Evolutionary conservation across 78 protist species (phyloP).

Genomic region (Dictyostelium firmibasis): DNA sequence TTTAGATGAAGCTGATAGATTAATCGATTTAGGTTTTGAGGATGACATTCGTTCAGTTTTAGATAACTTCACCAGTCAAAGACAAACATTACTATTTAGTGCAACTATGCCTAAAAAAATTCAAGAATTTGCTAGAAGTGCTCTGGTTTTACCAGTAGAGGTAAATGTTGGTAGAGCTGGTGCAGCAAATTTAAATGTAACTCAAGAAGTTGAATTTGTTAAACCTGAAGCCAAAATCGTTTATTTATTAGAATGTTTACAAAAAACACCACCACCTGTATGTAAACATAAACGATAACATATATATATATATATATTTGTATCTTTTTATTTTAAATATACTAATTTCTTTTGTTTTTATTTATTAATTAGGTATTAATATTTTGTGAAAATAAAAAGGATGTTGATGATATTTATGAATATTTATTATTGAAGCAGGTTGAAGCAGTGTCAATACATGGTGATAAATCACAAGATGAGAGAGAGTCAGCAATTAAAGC

Average conservation of each 20-base stretch:
- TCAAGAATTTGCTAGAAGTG: conserved; percentile 84
- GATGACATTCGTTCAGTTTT: conserved; percentile 93
- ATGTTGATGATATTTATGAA: conserved; percentile 98
- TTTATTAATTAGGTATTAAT: conserved; percentile 79
- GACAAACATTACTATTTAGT: conserved; percentile 95
- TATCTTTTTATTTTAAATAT: background rate
- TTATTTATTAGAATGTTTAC: conserved; percentile 97
- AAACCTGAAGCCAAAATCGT: conserved; percentile 92
- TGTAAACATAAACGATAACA: no score
- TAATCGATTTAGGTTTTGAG: conserved; percentile 96
- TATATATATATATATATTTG: no score
- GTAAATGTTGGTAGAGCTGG: conserved; percentile 97
- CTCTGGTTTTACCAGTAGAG: conserved; percentile 92
- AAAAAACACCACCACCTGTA: conserved; percentile 99
- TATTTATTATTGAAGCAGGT: conserved; percentile 94
- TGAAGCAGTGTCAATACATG: conserved; percentile 89
- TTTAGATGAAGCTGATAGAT: conserved; percentile 98
- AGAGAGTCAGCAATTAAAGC: conserved; percentile 91
- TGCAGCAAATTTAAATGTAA: conserved; percentile 95
- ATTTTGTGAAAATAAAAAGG: conserved; percentile 95
- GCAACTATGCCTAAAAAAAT: conserved; percentile 97
- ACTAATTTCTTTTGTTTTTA: background rate
- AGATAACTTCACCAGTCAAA: conserved; percentile 85
- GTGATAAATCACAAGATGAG: conserved; percentile 96
- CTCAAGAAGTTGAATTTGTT: conserved; percentile 95